phyloP scores from a whole-genome alignment of 352 stramenopile genomes.

The Globisporangium perplexum region DNA sequence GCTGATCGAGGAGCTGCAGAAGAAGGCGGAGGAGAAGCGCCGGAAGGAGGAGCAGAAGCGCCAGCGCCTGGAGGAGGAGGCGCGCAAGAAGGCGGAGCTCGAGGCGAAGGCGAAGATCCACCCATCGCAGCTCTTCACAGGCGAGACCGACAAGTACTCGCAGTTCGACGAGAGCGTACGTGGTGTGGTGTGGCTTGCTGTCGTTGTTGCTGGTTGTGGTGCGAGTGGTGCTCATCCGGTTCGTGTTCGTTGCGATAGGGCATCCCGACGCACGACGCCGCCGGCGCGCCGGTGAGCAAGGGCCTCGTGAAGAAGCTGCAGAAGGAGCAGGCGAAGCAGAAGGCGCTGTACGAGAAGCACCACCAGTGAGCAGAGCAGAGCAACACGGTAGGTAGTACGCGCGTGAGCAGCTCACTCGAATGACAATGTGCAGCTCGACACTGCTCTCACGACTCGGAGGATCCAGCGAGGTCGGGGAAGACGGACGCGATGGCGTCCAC shows the following conservation, averaged over 20 bases:
- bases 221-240: neutral
- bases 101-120: conserved; percentile 88
- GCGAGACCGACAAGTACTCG: conserved; percentile 84
- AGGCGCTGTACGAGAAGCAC: conserved; percentile 85
- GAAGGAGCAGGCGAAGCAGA: conserved; percentile 97
- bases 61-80: conserved; percentile 60
- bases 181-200: neutral
- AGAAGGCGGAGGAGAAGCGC: conserved; percentile 73
- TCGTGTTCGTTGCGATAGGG: conserved; percentile 38
- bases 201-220: neutral
- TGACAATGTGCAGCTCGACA: neutral
- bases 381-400: too few species aligned
- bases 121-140: conserved; percentile 90
- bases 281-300: conserved; percentile 94
- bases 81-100: conserved; percentile 73
- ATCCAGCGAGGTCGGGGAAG: conserved; percentile 16
- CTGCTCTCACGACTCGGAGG: neutral
- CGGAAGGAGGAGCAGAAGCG: conserved; percentile 80
- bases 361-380: conserved; percentile 19
- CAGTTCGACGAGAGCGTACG: conserved; percentile 87
- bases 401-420: neutral
- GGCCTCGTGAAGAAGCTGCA: conserved; percentile 95
- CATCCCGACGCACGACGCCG: conserved; percentile 92
- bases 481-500: conserved; percentile 22
- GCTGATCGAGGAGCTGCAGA: conserved; percentile 71